phyloP scores from a whole-genome alignment of 1,284 basidiomycete species.

The Apiotrichum mycotoxinovorans region DNA sequence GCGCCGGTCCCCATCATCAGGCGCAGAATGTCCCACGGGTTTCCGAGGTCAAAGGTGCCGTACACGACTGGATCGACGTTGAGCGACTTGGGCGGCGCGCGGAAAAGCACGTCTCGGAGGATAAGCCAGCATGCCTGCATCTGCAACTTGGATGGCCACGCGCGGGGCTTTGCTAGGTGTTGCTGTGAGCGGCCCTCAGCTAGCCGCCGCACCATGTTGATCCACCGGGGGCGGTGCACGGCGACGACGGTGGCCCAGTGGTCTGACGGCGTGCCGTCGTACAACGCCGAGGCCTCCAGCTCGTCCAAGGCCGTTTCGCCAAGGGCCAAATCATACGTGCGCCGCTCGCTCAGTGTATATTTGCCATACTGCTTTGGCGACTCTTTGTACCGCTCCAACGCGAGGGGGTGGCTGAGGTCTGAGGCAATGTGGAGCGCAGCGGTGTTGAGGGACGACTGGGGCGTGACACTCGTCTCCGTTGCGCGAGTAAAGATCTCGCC shows the following conservation, averaged over 20 bases:
- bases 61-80: not conserved
- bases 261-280: not conserved
- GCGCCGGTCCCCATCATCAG: not conserved
- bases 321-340: not conserved
- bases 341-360: not conserved
- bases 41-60: not conserved
- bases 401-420: too few relatives aligned
- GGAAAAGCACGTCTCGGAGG: not conserved
- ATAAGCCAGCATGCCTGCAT: not conserved
- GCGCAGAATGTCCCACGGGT: slow-evolving; percentile 1
- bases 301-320: not conserved
- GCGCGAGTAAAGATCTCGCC: not conserved
- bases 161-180: not conserved
- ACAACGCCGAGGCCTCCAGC: not conserved
- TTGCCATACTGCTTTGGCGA: too few relatives aligned
- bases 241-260: not conserved
- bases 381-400: too few relatives aligned
- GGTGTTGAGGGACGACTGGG: not conserved
- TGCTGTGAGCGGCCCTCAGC: not conserved
- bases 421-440: too few relatives aligned
- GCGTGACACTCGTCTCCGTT: not conserved
- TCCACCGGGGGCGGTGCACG: not conserved
- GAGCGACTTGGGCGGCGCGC: not conserved
- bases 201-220: not conserved
- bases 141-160: not conserved